Percentiles rank a stretch among this genome's conserved stretches.
phyloP scores from a whole-genome alignment of 805 yeast species.

The Saccharomycopsis sp. region DNA sequence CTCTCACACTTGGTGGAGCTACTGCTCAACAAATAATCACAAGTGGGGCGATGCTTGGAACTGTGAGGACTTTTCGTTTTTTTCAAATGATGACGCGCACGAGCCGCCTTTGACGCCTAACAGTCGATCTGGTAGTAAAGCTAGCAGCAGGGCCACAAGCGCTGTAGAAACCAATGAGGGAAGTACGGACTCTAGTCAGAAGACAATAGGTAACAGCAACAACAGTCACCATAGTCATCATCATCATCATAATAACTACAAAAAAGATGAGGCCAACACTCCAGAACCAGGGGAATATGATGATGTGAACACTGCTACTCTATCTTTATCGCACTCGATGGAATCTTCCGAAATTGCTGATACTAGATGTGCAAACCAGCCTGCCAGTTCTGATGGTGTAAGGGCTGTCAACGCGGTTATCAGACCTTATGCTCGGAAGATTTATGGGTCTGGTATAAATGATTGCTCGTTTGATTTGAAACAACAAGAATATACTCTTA shows the following conservation, averaged over 20 bases:
- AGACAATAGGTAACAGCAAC: not conserved
- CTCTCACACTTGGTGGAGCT: slow-evolving; percentile 82
- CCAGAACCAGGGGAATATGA: too few relatives aligned
- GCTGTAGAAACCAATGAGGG: not conserved
- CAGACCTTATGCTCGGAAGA: slow-evolving; percentile 65
- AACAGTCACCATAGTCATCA: too few relatives aligned
- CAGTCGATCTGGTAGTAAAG: too few relatives aligned
- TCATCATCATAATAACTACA: too few relatives aligned
- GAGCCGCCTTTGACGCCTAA: too few relatives aligned
- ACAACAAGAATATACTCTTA: slow-evolving; percentile 38
- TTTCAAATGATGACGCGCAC: slow-evolving; percentile 54
- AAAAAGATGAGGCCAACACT: too few relatives aligned
- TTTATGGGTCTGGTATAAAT: slow-evolving; percentile 45
- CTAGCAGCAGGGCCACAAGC: too few relatives aligned
- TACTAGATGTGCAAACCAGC: not conserved
- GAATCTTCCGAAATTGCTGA: not conserved
- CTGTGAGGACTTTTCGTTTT: slow-evolving; percentile 85
- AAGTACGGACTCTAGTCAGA: not conserved
- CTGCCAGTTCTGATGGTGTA: slow-evolving; percentile 41
- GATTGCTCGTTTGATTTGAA: slow-evolving; percentile 52
- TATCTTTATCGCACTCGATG: not conserved
- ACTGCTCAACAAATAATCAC: slow-evolving; percentile 64
- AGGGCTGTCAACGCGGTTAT: slow-evolving; percentile 68
- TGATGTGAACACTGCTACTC: too few relatives aligned
- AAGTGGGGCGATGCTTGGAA: slow-evolving; percentile 90